Evolutionary conservation across 306 rosid species (phyloP).

Genomic region (Hippophae tibetana): DNA sequence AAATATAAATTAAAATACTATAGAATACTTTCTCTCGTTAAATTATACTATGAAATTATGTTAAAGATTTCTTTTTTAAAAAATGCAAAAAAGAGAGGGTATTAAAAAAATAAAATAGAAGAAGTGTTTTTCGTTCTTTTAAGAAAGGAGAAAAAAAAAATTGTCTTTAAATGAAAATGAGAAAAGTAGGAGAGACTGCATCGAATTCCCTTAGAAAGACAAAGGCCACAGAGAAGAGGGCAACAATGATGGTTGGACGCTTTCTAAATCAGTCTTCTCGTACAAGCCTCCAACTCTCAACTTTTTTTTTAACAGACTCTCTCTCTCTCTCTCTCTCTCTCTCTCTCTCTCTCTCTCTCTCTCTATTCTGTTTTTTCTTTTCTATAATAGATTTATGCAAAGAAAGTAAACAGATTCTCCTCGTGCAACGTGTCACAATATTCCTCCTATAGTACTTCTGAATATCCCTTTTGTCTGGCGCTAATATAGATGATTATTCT

Average conservation of each 20-base stretch:
- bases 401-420: conserved; percentile 30
- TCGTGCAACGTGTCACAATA: conserved; percentile 47
- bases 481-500: conserved; percentile 55
- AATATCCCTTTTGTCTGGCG: conserved; percentile 84
- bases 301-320: conserved; percentile 57
- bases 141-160: background rate
- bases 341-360: conserved; percentile 30
- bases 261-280: conserved; percentile 53
- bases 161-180: conserved; percentile 1
- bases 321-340: conserved; percentile 21
- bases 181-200: conserved; percentile 27
- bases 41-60: no score
- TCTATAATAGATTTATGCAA: background rate
- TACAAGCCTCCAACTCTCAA: conserved; percentile 71
- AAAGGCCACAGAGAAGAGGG: conserved; percentile 6
- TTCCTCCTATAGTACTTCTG: conserved; percentile 54
- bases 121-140: no score
- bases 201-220: conserved; percentile 59
- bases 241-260: conserved; percentile 64
- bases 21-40: fast-evolving
- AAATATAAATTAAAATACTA: no score
- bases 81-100: no score
- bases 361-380: background rate
- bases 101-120: no score
- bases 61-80: no score